Percentiles rank a stretch among this genome's conserved stretches.
Evolutionary conservation across 2,329 filamentous ascomycete species (phyloP).

Genomic region (Colletotrichum noveboracense): DNA sequence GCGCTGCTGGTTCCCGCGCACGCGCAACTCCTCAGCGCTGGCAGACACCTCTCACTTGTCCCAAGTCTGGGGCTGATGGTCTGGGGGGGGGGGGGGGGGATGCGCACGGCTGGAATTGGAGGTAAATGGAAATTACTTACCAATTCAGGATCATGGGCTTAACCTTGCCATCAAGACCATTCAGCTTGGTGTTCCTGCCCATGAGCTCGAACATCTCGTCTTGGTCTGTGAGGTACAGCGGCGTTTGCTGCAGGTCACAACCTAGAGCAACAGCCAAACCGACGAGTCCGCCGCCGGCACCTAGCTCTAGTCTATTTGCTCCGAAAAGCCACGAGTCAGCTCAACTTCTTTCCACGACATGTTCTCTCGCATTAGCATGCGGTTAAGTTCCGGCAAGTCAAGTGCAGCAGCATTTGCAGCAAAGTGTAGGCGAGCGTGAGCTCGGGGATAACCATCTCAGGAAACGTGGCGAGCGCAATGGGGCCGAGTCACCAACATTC

Average conservation of each 20-base stretch:
- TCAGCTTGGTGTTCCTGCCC: conserved; percentile 85
- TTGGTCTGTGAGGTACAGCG: conserved; percentile 88
- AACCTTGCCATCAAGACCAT: conserved; percentile 69
- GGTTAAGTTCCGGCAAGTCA: neutral
- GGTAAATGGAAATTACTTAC: conserved; percentile 49
- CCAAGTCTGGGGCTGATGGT: neutral
- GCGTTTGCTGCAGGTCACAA: conserved; percentile 43
- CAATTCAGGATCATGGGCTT: conserved; percentile 80
- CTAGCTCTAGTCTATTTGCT: conserved; percentile 77
- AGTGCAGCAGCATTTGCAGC: neutral
- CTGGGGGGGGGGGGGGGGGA: neutral
- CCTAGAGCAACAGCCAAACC: conserved; percentile 67
- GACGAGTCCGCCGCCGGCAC: conserved; percentile 89
- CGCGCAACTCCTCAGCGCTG: neutral
- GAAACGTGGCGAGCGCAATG: neutral
- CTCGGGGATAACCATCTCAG: neutral
- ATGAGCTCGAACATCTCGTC: conserved; percentile 84
- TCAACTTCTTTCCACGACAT: neutral
- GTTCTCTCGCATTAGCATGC: neutral
- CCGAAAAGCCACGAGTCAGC: conserved; percentile 15
- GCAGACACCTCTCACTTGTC: neutral
- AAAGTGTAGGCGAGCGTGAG: neutral
- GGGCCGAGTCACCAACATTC: conserved; percentile 66
- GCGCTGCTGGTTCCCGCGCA: neutral
- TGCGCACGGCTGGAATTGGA: neutral